A percentile compares a stretch with the other conserved stretches of the same genome.
Conservation (phyloP, 768 basidiomycete genomes). For the Saitozyma podzolica region DNA sequence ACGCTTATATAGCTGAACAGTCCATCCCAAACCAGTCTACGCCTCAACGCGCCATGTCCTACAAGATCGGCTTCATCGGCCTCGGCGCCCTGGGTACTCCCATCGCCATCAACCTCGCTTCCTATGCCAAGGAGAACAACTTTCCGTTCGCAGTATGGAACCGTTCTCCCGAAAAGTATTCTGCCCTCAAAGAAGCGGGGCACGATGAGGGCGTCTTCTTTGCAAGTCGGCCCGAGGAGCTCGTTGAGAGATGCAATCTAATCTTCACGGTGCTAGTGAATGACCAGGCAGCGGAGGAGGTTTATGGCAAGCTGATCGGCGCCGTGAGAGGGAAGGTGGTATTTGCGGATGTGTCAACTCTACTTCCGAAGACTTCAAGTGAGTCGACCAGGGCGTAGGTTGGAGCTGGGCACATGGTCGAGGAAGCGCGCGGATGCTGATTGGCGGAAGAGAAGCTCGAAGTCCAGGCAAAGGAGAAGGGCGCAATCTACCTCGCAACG, state of each 20-base stretch:
- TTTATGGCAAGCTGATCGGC: slow-evolving; percentile 16
- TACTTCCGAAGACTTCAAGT: slow-evolving; percentile 28
- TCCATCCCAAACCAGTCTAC: too few relatives aligned
- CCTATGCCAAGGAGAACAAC: slow-evolving; percentile 12
- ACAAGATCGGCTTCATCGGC: slow-evolving; percentile 26
- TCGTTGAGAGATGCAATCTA: slow-evolving; percentile 19
- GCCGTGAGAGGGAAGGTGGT: slow-evolving; percentile 14
- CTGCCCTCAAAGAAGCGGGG: slow-evolving; percentile 4
- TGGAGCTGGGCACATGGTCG: too few relatives aligned
- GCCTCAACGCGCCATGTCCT: too few relatives aligned
- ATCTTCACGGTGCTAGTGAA: slow-evolving; percentile 28
- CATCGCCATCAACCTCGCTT: slow-evolving; percentile 21
- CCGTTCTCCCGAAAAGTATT: slow-evolving; percentile 19
- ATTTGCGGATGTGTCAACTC: slow-evolving; percentile 29
- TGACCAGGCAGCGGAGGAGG: slow-evolving; percentile 24
- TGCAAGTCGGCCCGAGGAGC: slow-evolving; percentile 13
- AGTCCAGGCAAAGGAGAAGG: slow-evolving; percentile 13
- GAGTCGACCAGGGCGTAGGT: background rate
- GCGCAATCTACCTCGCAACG: slow-evolving; percentile 20
- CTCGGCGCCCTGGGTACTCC: slow-evolving; percentile 26
- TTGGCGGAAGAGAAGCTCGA: slow-evolving; percentile 12
- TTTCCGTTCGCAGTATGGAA: slow-evolving; percentile 24
- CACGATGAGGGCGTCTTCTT: background rate
- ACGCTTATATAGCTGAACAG: too few relatives aligned
- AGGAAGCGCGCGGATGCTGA: too few relatives aligned